Conservation (phyloP, 495 filamentous ascomycete genomes). For the Hypoxylon trugodes region DNA sequence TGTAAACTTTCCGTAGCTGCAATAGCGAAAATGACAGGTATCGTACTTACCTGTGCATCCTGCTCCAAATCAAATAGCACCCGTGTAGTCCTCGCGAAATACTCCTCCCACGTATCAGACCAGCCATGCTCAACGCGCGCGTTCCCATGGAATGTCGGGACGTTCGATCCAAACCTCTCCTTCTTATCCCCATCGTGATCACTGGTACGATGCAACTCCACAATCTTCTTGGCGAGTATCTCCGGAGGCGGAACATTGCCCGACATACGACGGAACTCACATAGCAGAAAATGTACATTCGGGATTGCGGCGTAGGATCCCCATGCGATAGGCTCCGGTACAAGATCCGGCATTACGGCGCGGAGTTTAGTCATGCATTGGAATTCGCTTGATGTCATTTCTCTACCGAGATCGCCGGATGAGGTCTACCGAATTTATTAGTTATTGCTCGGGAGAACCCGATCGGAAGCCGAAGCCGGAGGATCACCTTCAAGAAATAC, state of each 20-base stretch:
- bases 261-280: slow-evolving; percentile 31
- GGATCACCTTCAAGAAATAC: slow-evolving; percentile 34
- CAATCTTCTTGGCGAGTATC: slow-evolving; percentile 5
- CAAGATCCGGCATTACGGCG: background rate
- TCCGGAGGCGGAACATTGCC: slow-evolving; percentile 3
- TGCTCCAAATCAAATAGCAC: slow-evolving; percentile 23
- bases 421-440: slow-evolving; percentile 3
- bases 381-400: slow-evolving; percentile 29
- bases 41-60: slow-evolving; percentile 11
- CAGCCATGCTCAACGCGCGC: slow-evolving; percentile 27
- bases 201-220: slow-evolving; percentile 15
- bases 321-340: slow-evolving; percentile 10
- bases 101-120: slow-evolving; percentile 26
- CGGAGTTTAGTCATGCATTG: slow-evolving; percentile 4
- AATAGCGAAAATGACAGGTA: background rate
- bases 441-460: background rate
- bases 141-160: slow-evolving; percentile 32
- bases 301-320: slow-evolving; percentile 15
- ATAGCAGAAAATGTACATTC: slow-evolving; percentile 28
- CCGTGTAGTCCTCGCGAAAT: slow-evolving; percentile 27
- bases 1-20: no score
- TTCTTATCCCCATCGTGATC: background rate
- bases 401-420: slow-evolving; percentile 9
- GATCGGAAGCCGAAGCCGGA: no score
- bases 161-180: slow-evolving; percentile 15